A percentile compares a stretch with the other conserved stretches of the same genome.
These are phyloP conservation scores for Brassica juncea DNA, from an alignment of 345 rosid species.

Conservation along the genomic window DNA sequence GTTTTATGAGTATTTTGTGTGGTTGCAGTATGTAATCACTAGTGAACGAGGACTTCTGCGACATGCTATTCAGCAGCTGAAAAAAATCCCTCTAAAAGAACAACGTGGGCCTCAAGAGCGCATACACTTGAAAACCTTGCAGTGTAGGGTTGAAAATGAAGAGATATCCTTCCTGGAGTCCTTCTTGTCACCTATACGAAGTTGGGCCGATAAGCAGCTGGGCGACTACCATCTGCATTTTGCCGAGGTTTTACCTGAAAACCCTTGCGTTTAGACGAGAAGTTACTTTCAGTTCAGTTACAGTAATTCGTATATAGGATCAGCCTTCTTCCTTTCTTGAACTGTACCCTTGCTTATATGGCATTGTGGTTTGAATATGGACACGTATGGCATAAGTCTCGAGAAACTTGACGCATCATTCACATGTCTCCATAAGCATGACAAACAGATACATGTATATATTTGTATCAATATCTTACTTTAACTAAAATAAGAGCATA, in stretches of 20 bases:
- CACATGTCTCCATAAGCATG: constrained; percentile 20
- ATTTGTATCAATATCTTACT: not conserved
- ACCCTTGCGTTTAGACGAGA: not conserved
- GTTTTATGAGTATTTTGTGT: constrained; percentile 38
- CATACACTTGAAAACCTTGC: constrained; percentile 80
- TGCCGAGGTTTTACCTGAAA: constrained; percentile 64
- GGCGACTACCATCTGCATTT: constrained; percentile 91
- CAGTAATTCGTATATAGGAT: constrained; percentile 11
- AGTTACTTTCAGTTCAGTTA: constrained; percentile 6
- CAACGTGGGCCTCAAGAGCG: constrained; percentile 98
- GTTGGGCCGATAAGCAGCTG: constrained; percentile 87
- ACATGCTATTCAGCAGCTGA: constrained; percentile 86
- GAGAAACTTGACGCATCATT: constrained; percentile 3
- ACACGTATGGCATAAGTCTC: not conserved
- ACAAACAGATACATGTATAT: not conserved
- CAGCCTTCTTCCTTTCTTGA: constrained; percentile 1
- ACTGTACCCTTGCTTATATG: constrained; percentile 10
- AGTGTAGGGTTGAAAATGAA: constrained; percentile 63
- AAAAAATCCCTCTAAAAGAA: constrained; percentile 82
- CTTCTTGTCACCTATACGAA: constrained; percentile 79
- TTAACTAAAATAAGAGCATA: not conserved
- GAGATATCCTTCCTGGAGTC: constrained; percentile 77
- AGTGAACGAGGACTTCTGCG: constrained; percentile 77
- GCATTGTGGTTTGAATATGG: constrained; percentile 13
- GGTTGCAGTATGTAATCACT: constrained; percentile 77